Base-by-base conservation (phyloP, 2,329 filamentous ascomycete species). In the Fusarium sp. region DNA sequence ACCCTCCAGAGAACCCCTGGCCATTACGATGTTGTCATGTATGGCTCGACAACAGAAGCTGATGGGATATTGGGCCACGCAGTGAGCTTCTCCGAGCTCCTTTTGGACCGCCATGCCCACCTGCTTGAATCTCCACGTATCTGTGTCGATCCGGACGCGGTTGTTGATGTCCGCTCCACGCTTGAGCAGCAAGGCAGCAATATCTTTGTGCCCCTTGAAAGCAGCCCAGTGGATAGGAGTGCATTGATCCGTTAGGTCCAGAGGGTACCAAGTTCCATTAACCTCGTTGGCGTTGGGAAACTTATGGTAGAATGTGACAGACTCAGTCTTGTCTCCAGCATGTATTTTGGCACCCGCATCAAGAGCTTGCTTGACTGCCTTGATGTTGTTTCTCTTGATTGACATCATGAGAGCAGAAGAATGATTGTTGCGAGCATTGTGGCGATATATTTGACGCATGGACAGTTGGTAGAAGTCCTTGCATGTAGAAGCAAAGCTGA, bases 221-320 rank as follows among this genome's bases (percentile, higher is more conserved):
- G 42, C 34, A 2, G 54, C 41, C 59, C 49, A 56, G 19, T 64
- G 60, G 5, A 61, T 13, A 11, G 59, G n/a, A 2, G 49, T 64
- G 2, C 28, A 42, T 35, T 64, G 38, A 6, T 42, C 39, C 3
- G 8, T n/a, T 2, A 60, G 19, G 1, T 64, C 1, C 3, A 64
- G 5, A 9, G 54, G 31, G 5, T 4, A 1, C 26, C 49, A 56
- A 9, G n/a, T 19, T 19, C 19, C 19, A 19, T 19, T 19, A 19
- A 19, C 19, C 19, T 2, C 19, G 2, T 19, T 19, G 19, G 19
- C 19, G 19, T 19, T 19, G 19, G 19, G 19, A 19, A 19, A 19
- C 19, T 19, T 19, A 19, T 19, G 19, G 19, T 35, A 25, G 22
- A 8, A 47, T 11, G 7, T 28, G 11, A 35, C 2, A 2, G 13